Percentiles rank a stretch among this genome's conserved stretches.
Conservation (phyloP, 352 stramenopile genomes). For the Saprolegnia parasitica region DNA sequence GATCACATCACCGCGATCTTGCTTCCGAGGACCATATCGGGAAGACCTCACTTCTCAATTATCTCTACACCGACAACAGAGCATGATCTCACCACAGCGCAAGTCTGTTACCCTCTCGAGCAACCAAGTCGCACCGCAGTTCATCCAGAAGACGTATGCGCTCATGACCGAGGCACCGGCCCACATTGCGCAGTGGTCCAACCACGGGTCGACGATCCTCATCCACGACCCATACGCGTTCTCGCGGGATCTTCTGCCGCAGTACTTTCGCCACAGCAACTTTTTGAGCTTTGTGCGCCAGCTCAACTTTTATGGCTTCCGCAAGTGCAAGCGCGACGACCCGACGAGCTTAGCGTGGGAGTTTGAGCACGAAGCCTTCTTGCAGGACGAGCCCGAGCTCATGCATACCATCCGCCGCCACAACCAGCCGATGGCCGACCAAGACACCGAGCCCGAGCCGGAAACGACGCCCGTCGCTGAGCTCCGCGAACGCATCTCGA, state of each 20-base stretch:
- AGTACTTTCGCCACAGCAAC: conserved; percentile 34
- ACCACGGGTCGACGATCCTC: conserved; percentile 31
- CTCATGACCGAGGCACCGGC: background rate
- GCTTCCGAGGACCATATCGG: background rate
- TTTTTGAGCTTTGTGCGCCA: conserved; percentile 32
- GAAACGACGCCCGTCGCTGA: background rate
- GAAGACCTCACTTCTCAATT: background rate
- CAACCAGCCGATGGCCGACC: background rate
- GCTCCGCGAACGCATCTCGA: background rate
- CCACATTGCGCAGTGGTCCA: conserved; percentile 30
- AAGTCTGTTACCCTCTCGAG: background rate
- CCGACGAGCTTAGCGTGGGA: conserved; percentile 39
- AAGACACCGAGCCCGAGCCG: background rate
- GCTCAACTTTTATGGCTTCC: conserved; percentile 40
- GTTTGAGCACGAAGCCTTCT: conserved; percentile 88
- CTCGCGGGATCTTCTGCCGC: conserved; percentile 27
- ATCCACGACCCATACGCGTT: conserved; percentile 28
- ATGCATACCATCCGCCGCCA: conserved; percentile 75
- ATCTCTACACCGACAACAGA: background rate
- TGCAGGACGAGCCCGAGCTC: conserved; percentile 71
- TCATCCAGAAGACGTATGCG: conserved; percentile 18
- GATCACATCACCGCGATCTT: conserved; percentile 4
- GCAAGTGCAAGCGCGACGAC: conserved; percentile 28
- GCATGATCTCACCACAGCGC: background rate
- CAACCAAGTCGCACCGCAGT: background rate